phyloP scores from a whole-genome alignment of 2,329 filamentous ascomycete species.

The Stachybotrys chlorohalonatus region DNA sequence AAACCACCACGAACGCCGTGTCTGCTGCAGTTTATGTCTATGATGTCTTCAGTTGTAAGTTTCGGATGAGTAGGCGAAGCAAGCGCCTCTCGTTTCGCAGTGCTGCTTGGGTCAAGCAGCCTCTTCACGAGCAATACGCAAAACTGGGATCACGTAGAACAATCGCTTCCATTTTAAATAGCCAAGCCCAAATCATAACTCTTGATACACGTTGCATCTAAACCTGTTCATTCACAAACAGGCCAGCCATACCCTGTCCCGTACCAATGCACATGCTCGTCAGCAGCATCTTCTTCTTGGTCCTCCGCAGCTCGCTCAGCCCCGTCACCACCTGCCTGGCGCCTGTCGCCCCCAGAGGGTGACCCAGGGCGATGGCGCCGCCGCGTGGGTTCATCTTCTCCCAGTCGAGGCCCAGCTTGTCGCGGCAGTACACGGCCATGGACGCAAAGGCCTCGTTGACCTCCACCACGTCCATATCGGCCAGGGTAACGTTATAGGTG shows the following conservation, averaged over 20 bases:
- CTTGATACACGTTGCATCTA: slow-evolving; percentile 2
- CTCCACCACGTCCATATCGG: slow-evolving; percentile 85
- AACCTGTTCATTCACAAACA: slow-evolving; percentile 52
- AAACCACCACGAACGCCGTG: no score
- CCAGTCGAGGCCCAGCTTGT: slow-evolving; percentile 61
- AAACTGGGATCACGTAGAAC: no score
- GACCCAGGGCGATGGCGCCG: slow-evolving; percentile 74
- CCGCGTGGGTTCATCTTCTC: slow-evolving; percentile 74
- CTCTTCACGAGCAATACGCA: no score
- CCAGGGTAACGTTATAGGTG: slow-evolving; percentile 67
- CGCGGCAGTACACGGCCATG: slow-evolving; percentile 91
- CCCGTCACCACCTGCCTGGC: slow-evolving; percentile 81
- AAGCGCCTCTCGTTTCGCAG: no score
- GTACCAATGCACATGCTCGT: slow-evolving; percentile 83
- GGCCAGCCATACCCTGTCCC: slow-evolving; percentile 58
- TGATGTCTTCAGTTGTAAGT: no score
- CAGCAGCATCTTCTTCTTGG: slow-evolving; percentile 82
- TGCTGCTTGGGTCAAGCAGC: no score
- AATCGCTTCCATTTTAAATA: no score
- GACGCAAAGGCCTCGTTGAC: slow-evolving; percentile 97
- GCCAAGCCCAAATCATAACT: no score
- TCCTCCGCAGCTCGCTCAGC: slow-evolving; percentile 71
- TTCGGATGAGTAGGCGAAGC: no score
- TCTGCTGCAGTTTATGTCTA: no score
- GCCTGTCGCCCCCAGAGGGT: slow-evolving; percentile 73